Evolutionary conservation across 495 filamentous ascomycete genomes (phyloP).

Genomic region (Rhypophila decipiens): DNA sequence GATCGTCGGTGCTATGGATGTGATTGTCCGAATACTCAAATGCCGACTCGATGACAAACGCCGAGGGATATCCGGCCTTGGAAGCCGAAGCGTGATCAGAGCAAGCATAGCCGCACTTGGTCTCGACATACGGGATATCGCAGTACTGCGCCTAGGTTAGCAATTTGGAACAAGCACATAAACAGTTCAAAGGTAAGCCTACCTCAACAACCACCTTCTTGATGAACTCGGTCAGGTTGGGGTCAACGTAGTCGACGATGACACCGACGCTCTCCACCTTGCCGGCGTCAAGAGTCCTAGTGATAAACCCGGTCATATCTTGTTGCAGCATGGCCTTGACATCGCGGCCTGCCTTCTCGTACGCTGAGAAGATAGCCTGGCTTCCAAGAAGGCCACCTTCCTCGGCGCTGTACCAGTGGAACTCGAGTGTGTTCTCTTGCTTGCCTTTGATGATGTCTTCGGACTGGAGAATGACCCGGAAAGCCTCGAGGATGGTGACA

Average conservation of each 20-base stretch:
- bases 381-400: constrained; percentile 87
- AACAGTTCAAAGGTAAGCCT: constrained; percentile 4
- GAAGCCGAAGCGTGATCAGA: constrained; percentile 95
- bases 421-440: constrained; percentile 82
- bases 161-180: background rate
- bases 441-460: constrained; percentile 46
- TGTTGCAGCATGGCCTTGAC: constrained; percentile 98
- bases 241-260: constrained; percentile 87
- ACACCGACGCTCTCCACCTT: constrained; percentile 83
- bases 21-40: constrained; percentile 80
- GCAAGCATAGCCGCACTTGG: constrained; percentile 96
- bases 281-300: constrained; percentile 76
- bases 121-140: constrained; percentile 80
- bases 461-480: constrained; percentile 51
- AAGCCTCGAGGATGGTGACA: constrained; percentile 56
- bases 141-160: constrained; percentile 56
- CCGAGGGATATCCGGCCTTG: constrained; percentile 90
- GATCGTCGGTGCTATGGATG: constrained; percentile 87
- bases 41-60: constrained; percentile 90
- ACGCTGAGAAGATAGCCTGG: constrained; percentile 84
- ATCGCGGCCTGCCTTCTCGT: constrained; percentile 66
- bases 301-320: constrained; percentile 94
- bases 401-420: constrained; percentile 98
- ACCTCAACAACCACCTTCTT: constrained; percentile 77
- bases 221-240: constrained; percentile 79